Evolutionary conservation across 345 rosid species (phyloP).

Genomic region (Citrus cavaleriei): DNA sequence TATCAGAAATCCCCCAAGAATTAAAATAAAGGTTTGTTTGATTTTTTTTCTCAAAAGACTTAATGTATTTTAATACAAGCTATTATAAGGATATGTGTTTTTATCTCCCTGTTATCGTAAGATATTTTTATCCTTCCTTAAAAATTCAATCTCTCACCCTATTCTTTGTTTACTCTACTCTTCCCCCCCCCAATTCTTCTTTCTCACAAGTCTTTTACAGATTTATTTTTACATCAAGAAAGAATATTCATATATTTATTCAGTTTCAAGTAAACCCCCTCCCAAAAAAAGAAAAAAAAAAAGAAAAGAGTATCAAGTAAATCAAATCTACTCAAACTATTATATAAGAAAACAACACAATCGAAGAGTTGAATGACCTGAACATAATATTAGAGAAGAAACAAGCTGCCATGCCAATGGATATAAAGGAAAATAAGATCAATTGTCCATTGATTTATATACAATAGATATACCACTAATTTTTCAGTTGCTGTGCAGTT

Average conservation of each 20-base stretch:
- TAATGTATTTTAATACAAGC: background rate
- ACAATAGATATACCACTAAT: background rate
- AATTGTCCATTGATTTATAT: background rate
- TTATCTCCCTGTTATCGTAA: background rate
- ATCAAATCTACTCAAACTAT: background rate
- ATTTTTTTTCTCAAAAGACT: background rate
- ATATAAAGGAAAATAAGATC: background rate
- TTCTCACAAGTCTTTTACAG: background rate
- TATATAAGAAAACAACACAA: background rate
- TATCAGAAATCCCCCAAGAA: background rate
- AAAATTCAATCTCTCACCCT: background rate
- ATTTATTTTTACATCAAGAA: background rate
- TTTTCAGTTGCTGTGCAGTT: background rate
- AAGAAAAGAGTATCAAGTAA: background rate
- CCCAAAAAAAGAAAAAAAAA: no score
- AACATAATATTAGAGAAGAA: background rate
- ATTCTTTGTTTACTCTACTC: background rate
- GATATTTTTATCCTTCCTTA: background rate
- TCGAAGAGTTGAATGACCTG: background rate
- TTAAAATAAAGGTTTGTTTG: background rate
- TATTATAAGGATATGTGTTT: background rate
- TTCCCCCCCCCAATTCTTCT: background rate
- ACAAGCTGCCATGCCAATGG: background rate
- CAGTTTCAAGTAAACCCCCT: background rate
- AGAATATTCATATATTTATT: background rate